A percentile compares a stretch with the other conserved stretches of the same genome.
Conservation (phyloP, 1,284 basidiomycete species). For the Kwoniella shivajii region DNA sequence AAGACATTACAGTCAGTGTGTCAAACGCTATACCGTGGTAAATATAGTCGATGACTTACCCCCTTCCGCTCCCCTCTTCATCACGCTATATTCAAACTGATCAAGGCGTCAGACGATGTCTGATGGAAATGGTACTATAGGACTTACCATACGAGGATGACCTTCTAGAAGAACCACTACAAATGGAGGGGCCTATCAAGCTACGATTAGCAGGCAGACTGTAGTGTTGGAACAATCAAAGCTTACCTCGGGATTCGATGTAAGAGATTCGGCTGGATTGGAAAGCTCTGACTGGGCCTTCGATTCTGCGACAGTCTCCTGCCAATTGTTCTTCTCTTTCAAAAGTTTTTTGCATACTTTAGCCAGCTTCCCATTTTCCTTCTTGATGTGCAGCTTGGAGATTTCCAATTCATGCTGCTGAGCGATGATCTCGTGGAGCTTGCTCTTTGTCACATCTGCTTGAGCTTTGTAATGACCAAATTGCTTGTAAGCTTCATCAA, state of each 20-base stretch:
- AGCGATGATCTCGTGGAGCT: neutral
- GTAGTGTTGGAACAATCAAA: neutral
- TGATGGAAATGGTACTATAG: neutral
- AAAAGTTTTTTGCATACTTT: neutral
- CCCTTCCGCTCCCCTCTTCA: conserved; percentile 17
- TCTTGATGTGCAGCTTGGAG: neutral
- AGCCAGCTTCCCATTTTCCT: neutral
- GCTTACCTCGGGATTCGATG: neutral
- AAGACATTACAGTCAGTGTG: too few species aligned
- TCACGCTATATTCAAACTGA: conserved; percentile 26
- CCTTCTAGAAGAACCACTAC: conserved; percentile 30
- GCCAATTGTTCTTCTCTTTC: neutral
- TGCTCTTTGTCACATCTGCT: neutral
- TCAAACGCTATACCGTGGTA: too few species aligned
- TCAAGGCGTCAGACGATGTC: neutral
- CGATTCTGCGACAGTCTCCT: neutral
- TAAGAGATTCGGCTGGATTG: neutral
- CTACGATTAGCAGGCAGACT: neutral
- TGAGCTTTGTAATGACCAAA: neutral
- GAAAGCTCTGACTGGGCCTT: too few species aligned
- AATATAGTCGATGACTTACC: too few species aligned
- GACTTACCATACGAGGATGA: conserved; percentile 30
- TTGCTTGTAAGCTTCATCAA: conserved; percentile 3
- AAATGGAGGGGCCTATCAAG: conserved; percentile 9
- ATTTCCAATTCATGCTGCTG: neutral